phyloP scores from a whole-genome alignment of 1,284 basidiomycete genomes.

The Inonotus hispidus region DNA sequence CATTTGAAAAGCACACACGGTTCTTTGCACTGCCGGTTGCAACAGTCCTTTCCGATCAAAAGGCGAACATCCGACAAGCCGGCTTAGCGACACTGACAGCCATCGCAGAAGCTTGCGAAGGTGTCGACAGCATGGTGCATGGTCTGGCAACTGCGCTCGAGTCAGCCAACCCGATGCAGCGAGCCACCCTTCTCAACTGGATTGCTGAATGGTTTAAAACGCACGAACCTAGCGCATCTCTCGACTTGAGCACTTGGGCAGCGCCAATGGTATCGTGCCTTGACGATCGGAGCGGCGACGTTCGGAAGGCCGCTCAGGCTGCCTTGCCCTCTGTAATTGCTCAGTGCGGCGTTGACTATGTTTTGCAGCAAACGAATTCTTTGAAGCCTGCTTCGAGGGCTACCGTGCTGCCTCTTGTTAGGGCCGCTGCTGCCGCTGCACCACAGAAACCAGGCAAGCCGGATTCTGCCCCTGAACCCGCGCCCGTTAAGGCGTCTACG shows the following conservation, averaged over 20 bases:
- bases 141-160: slow-evolving; percentile 82
- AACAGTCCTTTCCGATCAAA: slow-evolving; percentile 90
- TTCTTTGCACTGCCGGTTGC: slow-evolving; percentile 76
- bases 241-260: slow-evolving; percentile 78
- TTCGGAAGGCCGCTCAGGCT: slow-evolving; percentile 86
- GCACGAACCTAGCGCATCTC: slow-evolving; percentile 44
- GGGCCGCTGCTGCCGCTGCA: slow-evolving; percentile 45
- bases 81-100: slow-evolving; percentile 77
- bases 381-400: slow-evolving; percentile 90
- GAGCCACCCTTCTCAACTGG: slow-evolving; percentile 83
- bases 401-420: slow-evolving; percentile 84
- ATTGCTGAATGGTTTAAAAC: slow-evolving; percentile 76
- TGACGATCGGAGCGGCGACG: slow-evolving; percentile 89
- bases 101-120: slow-evolving; percentile 82
- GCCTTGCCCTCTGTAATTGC: slow-evolving; percentile 77
- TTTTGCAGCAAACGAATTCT: slow-evolving; percentile 80
- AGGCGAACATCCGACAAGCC: slow-evolving; percentile 78
- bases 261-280: slow-evolving; percentile 73
- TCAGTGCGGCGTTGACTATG: slow-evolving; percentile 77
- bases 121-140: slow-evolving; percentile 76
- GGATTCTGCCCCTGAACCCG: slow-evolving; percentile 15
- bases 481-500: slow-evolving; percentile 1
- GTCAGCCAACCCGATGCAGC: slow-evolving; percentile 83
- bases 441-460: slow-evolving; percentile 24
- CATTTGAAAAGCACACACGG: slow-evolving; percentile 87